Base-by-base conservation (phyloP, 208 protist species). In the Porcisia hertigi region DNA sequence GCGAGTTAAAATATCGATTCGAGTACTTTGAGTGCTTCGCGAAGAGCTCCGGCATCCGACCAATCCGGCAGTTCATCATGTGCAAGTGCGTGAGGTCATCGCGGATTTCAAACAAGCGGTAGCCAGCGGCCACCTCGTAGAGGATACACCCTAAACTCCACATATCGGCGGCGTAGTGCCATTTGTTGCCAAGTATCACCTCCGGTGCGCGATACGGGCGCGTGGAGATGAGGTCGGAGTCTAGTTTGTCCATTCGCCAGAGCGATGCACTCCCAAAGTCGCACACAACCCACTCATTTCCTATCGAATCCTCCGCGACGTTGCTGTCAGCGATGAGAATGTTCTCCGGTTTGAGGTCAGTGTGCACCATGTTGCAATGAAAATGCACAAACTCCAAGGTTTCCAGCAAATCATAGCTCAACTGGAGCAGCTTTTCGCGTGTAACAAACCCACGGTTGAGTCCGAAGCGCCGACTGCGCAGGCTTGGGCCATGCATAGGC, bases 311-410 rank as follows among this genome's bases (percentile, higher is more conserved):
- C 39, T 87, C 81, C 3, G 86, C 73, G 3, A 83, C 82, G 43
- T 84, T 54, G 43, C 88, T 81, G 77, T 95, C 87, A 6, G 86
- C 83, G n/a, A 96, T 72, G 23, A 99, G 86, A 59, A 99, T 97
- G 89, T 99, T 99, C 77, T 99, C 98, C 4, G 98, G 98, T 81
- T 99, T 99, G 3, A 99, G 72, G 79, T 99, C 98, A 11, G 97
- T 98, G 88, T 99, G 98, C 55, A 98, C 96, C 86, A 99, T 96
- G 52, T 79, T 58, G 67, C 89, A 94, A 70, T 91, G 78, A 62
- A 91, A 89, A 77, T 98, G 94, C 47, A 98, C 82, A 65, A 91
- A 96, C 0, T 77, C 64, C 63, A 97, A 77, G 49, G 94, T 90
- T 55, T 93, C 86, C 45, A 96, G 82, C 30, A 98, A 66, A n/a